A percentile compares a stretch with the other conserved stretches of the same genome.
These are phyloP conservation scores for Papiliotrema fonsecae DNA, from an alignment of 1,284 basidiomycete species.

Conservation along the genomic window DNA sequence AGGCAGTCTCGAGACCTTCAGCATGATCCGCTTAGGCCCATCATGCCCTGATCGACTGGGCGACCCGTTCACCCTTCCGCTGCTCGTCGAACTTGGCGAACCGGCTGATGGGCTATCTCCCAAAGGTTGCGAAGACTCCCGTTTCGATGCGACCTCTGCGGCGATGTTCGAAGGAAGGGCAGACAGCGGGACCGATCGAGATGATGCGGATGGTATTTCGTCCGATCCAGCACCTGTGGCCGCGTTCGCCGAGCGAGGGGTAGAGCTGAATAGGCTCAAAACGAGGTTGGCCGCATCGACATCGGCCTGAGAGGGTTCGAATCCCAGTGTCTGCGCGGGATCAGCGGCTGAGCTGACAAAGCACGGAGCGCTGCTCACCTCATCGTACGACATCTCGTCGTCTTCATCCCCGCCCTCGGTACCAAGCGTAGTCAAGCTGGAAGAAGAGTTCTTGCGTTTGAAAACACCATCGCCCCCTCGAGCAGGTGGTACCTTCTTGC, in stretches of 20 bases:
- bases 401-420: neutral
- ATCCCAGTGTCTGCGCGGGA: neutral
- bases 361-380: neutral
- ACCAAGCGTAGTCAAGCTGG: neutral
- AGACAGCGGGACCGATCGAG: neutral
- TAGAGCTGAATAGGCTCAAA: slow-evolving; percentile 2
- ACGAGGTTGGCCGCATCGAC: slow-evolving; percentile 11
- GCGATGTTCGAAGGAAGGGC: neutral
- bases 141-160: neutral
- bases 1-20: slow-evolving; percentile 12
- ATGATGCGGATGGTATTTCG: neutral
- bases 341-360: neutral
- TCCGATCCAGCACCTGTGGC: too few species aligned
- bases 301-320: slow-evolving; percentile 2
- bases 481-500: neutral
- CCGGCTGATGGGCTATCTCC: neutral
- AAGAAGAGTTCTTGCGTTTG: neutral
- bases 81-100: neutral
- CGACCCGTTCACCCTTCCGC: neutral
- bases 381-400: neutral
- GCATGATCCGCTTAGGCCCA: slow-evolving; percentile 14
- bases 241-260: too few species aligned
- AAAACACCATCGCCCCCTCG: neutral
- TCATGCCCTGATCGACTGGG: neutral
- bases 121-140: too few species aligned